Base-by-base conservation (phyloP, 306 rosid genomes). In the Benincasa hispida region DNA sequence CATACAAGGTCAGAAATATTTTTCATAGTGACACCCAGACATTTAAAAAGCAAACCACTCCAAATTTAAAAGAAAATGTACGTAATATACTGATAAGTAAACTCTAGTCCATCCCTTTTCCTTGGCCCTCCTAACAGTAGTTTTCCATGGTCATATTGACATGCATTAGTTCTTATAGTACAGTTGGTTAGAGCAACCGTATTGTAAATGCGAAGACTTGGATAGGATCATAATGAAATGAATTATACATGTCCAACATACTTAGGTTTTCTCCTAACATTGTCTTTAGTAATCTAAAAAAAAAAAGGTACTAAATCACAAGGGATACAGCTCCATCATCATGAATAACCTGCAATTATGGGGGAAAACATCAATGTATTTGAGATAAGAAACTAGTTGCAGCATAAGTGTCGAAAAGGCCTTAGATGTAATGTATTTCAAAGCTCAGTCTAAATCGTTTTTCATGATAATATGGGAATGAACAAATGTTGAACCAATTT, bases 321-420 rank as follows among this genome's bases (percentile, higher is more conserved):
- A 76, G 85, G 97, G 98, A 93, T 93, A 93, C 98, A 79, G 94
- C 92, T 58, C 98, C 98, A 79, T 91, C 98, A 70, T 93, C 96
- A 8, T 91, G 82, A 77, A 91, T 87, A 84, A 93, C 98, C 98
- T 93, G 92, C 93, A 87, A 21, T 58, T 41, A 56, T 12, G 27
- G 35, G 35, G 22, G 75, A 1, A 56, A 55, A 67, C 18, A 67
- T 50, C 35, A 69, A 45, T 69, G 56, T 45, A 69, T 47, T 70
- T 70, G 75, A 70, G 75, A 70, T 45, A 15, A 70, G 58, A 69
- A 69, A 67, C 53, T 39, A 67, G 21, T 41, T 41, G 54, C 34
- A 39, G 42, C 8, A n/a, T 21, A 21, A 39, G n/a, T 41, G 21
- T 21, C 12, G 8, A n/a, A 22, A 69, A 69, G 27, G 24, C 57